Base-by-base conservation (phyloP, 2,329 filamentous ascomycete genomes). In the Pseudogymnoascus verrucosus region DNA sequence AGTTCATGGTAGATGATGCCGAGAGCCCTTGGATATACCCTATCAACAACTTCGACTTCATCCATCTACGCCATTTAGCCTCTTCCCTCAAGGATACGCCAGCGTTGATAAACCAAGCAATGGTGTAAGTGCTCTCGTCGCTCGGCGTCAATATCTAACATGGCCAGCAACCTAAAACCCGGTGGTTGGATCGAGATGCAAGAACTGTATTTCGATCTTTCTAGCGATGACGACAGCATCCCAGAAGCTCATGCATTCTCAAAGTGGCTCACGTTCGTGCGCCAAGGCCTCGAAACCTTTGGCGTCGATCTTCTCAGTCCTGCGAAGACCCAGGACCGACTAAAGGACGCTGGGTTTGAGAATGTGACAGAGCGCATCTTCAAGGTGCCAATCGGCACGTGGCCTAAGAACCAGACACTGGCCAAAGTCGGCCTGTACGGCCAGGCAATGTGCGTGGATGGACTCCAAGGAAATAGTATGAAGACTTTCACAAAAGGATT, bases 1-100 rank as follows among this genome's bases (percentile, higher is more conserved):
- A 74, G 23, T 83, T 82, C 69, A 70, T 80, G 44, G 74, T 83
- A 14, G 80, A 82, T 65, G 80, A 83, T 67, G 74, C 78, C 8
- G 78, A 81, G 67, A 74, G 78, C 63, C 72, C 76, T 4, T 84
- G 81, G 81, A 72, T 78, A 2, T 69, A 64, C 3, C 60, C 61
- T 8, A 36, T 12, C 11, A 63, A 65, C n/a, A 21, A 62, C 47
- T 68, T 68, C 62, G 67, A 68, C 28, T 68, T 65, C 39, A 63
- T 69, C 10, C 61, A 68, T 63, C 23, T 54, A 10, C 64, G 66
- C 19, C 40, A 62, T 42, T 61, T 63, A 34, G 34, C 57, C 11
- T 51, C 42, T 14, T 60, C 64, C 31, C 51, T 68, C 23, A 61
- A 37, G 14, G 31, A 68, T 36, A 64, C 54, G 23, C 60, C 65